Conservation (phyloP, 2,329 filamentous ascomycete genomes). For the Madurella fahalii region DNA sequence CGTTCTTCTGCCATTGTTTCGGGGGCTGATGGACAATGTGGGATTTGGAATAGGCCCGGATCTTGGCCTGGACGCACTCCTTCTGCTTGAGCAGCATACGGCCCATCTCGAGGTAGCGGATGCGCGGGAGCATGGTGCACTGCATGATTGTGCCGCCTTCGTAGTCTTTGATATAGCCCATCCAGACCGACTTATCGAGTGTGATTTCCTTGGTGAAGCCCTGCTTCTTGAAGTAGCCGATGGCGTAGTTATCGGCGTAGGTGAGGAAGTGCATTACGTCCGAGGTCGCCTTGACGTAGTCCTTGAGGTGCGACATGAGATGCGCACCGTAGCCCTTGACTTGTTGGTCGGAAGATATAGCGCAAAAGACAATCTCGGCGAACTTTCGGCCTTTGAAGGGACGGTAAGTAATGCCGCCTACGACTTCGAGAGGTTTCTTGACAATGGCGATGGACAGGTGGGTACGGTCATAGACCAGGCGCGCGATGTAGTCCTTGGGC, state of each 20-base stretch:
- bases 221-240: constrained; percentile 98
- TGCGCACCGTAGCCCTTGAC: constrained; percentile 98
- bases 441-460: constrained; percentile 96
- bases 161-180: constrained; percentile 99
- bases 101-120: constrained; percentile 88
- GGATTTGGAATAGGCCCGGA: constrained; percentile 82
- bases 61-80: constrained; percentile 91
- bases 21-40: constrained; percentile 85
- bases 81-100: constrained; percentile 97
- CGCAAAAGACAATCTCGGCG: constrained; percentile 98
- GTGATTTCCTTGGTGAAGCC: constrained; percentile 99
- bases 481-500: constrained; percentile 98
- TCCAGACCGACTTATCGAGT: constrained; percentile 84
- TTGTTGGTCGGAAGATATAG: constrained; percentile 95
- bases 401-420: constrained; percentile 93
- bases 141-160: constrained; percentile 99
- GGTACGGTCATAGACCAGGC: constrained; percentile 93
- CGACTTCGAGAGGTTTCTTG: constrained; percentile 92
- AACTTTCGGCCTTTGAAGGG: constrained; percentile 90
- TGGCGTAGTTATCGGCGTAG: constrained; percentile 98
- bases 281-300: constrained; percentile 96
- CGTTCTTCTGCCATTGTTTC: constrained; percentile 67
- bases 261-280: constrained; percentile 98
- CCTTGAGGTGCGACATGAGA: constrained; percentile 95
- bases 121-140: constrained; percentile 91